Conservation (phyloP, 306 rosid genomes). For the Canavalia ensiformis region DNA sequence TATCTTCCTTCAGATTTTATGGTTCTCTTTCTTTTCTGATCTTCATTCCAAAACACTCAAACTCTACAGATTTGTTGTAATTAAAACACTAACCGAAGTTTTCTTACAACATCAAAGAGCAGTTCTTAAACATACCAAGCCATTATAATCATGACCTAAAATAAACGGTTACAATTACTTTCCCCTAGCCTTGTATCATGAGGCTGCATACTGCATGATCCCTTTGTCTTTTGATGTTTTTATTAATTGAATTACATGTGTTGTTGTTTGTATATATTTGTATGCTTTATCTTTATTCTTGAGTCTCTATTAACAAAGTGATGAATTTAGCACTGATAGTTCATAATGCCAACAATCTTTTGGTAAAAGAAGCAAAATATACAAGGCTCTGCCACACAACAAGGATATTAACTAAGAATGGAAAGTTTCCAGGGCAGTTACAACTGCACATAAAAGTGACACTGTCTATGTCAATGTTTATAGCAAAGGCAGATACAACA, state of each 20-base stretch:
- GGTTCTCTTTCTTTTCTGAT: background rate
- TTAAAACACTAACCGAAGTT: background rate
- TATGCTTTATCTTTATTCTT: background rate
- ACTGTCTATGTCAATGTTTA: background rate
- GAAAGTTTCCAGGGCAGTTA: background rate
- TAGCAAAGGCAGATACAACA: background rate
- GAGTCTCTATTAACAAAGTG: background rate
- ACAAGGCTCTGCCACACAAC: background rate
- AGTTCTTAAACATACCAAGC: background rate
- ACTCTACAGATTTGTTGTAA: background rate
- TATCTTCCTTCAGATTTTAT: background rate
- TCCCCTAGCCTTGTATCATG: background rate
- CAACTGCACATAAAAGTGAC: background rate
- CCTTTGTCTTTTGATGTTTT: background rate
- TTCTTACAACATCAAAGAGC: background rate
- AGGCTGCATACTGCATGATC: background rate
- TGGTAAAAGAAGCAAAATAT: background rate
- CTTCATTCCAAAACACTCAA: background rate
- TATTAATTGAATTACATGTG: background rate
- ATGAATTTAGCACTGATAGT: background rate
- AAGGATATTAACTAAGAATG: background rate
- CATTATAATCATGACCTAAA: background rate
- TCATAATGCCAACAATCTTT: background rate
- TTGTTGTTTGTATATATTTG: background rate
- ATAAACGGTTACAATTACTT: no score